A percentile compares a stretch with the other conserved stretches of the same genome.
Evolutionary conservation across 148 eudicot species (phyloP).

Genomic region (Silene latifolia): DNA sequence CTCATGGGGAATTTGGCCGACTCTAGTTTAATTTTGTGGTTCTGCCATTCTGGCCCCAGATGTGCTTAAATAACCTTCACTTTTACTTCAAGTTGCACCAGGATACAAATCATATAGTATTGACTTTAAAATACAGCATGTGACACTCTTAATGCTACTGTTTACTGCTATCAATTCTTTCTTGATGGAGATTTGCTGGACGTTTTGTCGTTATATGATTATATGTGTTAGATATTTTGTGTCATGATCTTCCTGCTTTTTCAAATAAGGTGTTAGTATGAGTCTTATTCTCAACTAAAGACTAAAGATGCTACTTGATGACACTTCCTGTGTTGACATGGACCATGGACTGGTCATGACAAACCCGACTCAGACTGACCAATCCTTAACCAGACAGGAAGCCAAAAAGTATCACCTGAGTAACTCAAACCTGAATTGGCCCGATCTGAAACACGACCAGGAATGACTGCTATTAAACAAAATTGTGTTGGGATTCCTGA

Average conservation of each 20-base stretch:
- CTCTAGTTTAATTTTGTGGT: no score
- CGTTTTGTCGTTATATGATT: neutral
- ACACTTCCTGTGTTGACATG: neutral
- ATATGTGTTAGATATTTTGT: neutral
- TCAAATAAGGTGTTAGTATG: neutral
- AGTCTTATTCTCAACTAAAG: neutral
- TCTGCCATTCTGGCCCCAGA: no score
- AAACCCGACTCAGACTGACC: no score
- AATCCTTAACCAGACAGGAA: no score
- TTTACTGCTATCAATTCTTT: neutral
- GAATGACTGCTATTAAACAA: no score
- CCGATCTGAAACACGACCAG: no score
- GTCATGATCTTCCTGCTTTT: slow-evolving; percentile 1
- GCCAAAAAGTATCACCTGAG: no score
- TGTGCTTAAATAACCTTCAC: neutral
- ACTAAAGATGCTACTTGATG: neutral
- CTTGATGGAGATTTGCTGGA: neutral
- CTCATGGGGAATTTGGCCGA: no score
- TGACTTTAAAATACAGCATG: neutral
- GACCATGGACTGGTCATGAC: no score
- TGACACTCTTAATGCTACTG: neutral
- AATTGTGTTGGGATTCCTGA: no score
- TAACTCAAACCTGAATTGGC: no score
- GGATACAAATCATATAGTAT: neutral
- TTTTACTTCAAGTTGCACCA: neutral